A percentile compares a stretch with the other conserved stretches of the same genome.
phyloP scores from a whole-genome alignment of 352 stramenopile species.

The Globisporangium nunn region DNA sequence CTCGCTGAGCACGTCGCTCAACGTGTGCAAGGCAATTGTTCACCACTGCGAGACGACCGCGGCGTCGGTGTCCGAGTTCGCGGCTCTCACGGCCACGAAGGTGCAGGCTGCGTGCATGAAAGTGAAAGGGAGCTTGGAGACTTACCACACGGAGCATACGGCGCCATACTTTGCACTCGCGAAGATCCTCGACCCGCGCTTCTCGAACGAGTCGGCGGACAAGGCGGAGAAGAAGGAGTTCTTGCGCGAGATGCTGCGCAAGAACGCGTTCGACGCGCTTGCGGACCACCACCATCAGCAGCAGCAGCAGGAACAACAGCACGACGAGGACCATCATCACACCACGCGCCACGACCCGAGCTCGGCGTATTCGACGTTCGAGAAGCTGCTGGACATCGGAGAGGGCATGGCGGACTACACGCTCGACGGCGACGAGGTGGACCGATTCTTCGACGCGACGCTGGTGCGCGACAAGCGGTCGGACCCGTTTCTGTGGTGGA shows the following conservation, averaged over 20 bases:
- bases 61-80: slow-evolving; percentile 53
- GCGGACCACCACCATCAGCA: slow-evolving; percentile 22
- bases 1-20: slow-evolving; percentile 72
- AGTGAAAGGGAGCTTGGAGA: slow-evolving; percentile 60
- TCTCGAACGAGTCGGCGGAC: slow-evolving; percentile 75
- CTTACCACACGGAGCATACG: slow-evolving; percentile 61
- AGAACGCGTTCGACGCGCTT: slow-evolving; percentile 60
- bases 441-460: slow-evolving; percentile 79
- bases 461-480: slow-evolving; percentile 76
- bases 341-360: slow-evolving; percentile 41
- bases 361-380: slow-evolving; percentile 73
- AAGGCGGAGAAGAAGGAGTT: slow-evolving; percentile 74
- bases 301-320: slow-evolving; percentile 7
- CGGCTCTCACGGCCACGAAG: slow-evolving; percentile 41
- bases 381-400: slow-evolving; percentile 75
- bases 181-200: slow-evolving; percentile 73
- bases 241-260: slow-evolving; percentile 64
- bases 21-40: slow-evolving; percentile 76
- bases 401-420: slow-evolving; percentile 73
- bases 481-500: slow-evolving; percentile 78
- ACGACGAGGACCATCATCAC: slow-evolving; percentile 23
- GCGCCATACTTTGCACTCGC: slow-evolving; percentile 66
- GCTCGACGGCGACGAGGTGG: slow-evolving; percentile 71
- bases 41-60: slow-evolving; percentile 64
- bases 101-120: slow-evolving; percentile 71